Base-by-base conservation (phyloP, 139 green algal species). In the Coelastrella sp. region DNA sequence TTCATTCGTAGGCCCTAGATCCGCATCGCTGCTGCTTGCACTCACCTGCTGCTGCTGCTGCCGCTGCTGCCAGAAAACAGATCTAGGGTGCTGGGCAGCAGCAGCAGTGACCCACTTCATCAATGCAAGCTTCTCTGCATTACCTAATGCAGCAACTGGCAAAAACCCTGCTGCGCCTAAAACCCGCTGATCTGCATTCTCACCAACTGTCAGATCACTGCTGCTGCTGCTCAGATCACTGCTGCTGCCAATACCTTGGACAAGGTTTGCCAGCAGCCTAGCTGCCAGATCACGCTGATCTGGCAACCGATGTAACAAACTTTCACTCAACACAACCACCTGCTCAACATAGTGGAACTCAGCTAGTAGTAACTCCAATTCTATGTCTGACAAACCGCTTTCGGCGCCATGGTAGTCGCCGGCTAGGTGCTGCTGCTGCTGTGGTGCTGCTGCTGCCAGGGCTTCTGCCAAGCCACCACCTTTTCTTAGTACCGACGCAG, bases 261-360 rank as follows among this genome's bases (percentile, higher is more conserved):
- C 58, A 8, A 89, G 60, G 75, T 87, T 82, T 4, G 14, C 4
- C 90, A 94, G 90, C 5, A 94, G 20, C 4, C 57, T 47, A 14
- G 54, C 83, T 0, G 87, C 87, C 61, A 94, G 57, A 0, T 20
- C 7, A 0, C 19, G 1, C 56, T 91, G 88, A 56, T 90, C 92
- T 7, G 92, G 92, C 59, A 94, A 79, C 4, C 88, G 92, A 19
- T 90, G 92, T 7, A 85, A 47, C 75, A 94, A 84, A 60, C 84
- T 92, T 80, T 94, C 92, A 5, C n/a, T 85, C 23, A 94, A 85
- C 56, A 94, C 88, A 13, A 94, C 92, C 32, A 95, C 91, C 87
- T 93, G 85, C 83, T 95, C 93, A 23, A 94, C 54, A 89, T 91
- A 94, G 22, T 92, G 66, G 78, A 94, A 92, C 84, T 95, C 92